Conservation (phyloP, 2,329 filamentous ascomycete genomes). For the Exophiala sp. region DNA sequence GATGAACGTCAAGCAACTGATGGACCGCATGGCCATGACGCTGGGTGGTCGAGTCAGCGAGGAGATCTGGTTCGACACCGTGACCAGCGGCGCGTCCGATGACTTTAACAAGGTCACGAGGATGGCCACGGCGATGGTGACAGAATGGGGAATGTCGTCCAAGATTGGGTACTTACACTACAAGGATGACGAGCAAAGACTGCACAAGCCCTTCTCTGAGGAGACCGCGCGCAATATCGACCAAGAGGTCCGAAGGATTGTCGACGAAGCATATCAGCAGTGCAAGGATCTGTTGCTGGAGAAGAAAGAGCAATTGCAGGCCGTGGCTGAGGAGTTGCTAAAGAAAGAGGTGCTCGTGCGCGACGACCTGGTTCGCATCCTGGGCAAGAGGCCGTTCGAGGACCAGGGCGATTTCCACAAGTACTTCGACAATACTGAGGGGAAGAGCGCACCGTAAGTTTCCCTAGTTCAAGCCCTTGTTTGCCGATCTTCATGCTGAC, state of each 20-base stretch:
- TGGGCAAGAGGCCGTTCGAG: constrained; percentile 79
- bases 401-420: constrained; percentile 88
- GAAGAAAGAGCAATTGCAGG: constrained; percentile 82
- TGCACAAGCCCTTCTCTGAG: constrained; percentile 95
- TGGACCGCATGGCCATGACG: constrained; percentile 99
- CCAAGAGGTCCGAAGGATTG: constrained; percentile 81
- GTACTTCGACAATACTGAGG: constrained; percentile 68
- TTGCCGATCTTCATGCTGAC: neutral
- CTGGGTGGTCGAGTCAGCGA: constrained; percentile 92
- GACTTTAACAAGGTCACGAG: constrained; percentile 98
- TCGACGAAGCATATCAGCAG: constrained; percentile 88
- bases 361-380: constrained; percentile 75
- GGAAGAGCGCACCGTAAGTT: constrained; percentile 53
- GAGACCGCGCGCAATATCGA: constrained; percentile 91
- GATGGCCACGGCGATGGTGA: constrained; percentile 97
- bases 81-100: constrained; percentile 90
- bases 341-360: constrained; percentile 85
- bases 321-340: constrained; percentile 89
- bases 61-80: constrained; percentile 93
- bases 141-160: constrained; percentile 97
- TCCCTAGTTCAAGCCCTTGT: neutral
- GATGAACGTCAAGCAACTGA: constrained; percentile 91
- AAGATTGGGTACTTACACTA: constrained; percentile 93
- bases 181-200: constrained; percentile 72
- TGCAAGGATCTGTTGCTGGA: constrained; percentile 77